Conservation (phyloP, 208 protist genomes). For the Tetramitus jugosus region DNA sequence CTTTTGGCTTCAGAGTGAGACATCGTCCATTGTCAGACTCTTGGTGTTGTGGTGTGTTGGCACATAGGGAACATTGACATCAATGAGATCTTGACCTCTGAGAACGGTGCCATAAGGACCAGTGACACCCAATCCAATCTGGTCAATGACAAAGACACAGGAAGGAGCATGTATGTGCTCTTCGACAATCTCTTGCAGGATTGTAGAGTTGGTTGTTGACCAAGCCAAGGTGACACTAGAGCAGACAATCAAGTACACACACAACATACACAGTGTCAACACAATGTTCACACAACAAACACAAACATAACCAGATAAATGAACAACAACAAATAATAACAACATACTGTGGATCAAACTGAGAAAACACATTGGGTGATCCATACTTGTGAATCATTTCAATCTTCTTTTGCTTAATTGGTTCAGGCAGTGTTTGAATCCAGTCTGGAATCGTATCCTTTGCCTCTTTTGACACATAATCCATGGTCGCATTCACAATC, state of each 20-base stretch:
- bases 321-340: no score
- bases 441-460: constrained; percentile 24
- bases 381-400: constrained; percentile 26
- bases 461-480: background rate
- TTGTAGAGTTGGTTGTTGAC: no score
- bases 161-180: no score
- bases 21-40: no score
- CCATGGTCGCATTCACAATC: constrained; percentile 5
- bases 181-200: no score
- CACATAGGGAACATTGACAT: background rate
- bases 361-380: constrained; percentile 28
- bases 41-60: no score
- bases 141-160: background rate
- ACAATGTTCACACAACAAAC: no score
- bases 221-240: no score
- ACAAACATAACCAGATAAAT: no score
- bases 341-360: constrained; percentile 32
- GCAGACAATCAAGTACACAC: no score
- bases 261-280: no score
- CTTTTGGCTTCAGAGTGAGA: no score
- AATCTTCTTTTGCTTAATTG: constrained; percentile 9
- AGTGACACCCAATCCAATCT: background rate
- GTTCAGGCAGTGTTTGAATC: constrained; percentile 23
- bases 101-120: constrained; percentile 5
- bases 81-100: constrained; percentile 12